Conservation (phyloP, 257 asterid species). For the Eucommia ulmoides region DNA sequence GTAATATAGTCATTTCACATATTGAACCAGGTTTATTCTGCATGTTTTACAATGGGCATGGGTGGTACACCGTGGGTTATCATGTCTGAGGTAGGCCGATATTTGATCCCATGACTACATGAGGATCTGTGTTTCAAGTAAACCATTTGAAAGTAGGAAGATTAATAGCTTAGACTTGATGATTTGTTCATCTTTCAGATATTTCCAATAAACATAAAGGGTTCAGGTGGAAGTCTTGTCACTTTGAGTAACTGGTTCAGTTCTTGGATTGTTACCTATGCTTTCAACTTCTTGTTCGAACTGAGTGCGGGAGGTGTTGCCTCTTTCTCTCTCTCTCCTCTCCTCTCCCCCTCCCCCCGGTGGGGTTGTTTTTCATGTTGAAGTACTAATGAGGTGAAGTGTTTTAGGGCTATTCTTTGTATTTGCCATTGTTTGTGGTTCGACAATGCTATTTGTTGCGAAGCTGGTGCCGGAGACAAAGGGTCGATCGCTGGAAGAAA, state of each 20-base stretch:
- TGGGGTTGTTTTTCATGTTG: too few species aligned
- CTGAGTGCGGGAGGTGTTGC: conserved; percentile 65
- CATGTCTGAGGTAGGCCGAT: conserved; percentile 54
- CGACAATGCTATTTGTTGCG: too few species aligned
- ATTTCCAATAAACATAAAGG: conserved; percentile 60
- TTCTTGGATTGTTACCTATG: conserved; percentile 40
- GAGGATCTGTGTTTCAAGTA: background rate
- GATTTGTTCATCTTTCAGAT: conserved; percentile 26
- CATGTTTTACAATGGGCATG: conserved; percentile 61
- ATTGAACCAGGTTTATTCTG: conserved; percentile 18
- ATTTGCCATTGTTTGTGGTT: too few species aligned
- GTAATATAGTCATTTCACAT: too few species aligned
- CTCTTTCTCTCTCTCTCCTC: background rate
- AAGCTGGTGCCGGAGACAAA: too few species aligned
- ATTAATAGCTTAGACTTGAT: background rate
- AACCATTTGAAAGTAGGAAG: background rate
- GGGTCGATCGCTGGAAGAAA: too few species aligned
- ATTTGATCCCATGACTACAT: background rate
- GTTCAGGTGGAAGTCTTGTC: conserved; percentile 49
- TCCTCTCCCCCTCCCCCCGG: too few species aligned
- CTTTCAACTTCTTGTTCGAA: conserved; percentile 45
- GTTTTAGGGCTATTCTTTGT: too few species aligned
- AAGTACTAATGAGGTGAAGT: too few species aligned
- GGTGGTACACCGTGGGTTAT: conserved; percentile 66
- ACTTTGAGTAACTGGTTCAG: conserved; percentile 42